Conservation (phyloP, 805 yeast genomes). For the Metschnikowia santaceciliae region DNA sequence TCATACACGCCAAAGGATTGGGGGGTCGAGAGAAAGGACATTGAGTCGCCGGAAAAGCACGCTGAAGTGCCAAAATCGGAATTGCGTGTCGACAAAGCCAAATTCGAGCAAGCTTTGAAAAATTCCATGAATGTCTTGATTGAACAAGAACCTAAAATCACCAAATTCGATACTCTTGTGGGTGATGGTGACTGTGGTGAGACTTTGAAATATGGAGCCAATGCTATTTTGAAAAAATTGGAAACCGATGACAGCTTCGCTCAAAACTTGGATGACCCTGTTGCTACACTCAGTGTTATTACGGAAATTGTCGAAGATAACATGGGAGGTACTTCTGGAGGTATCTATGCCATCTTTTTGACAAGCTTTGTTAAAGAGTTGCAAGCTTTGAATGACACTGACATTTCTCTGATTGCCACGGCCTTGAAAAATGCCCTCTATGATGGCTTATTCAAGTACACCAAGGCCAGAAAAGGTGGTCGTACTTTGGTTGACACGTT, state of each 20-base stretch:
- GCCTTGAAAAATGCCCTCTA: conserved; percentile 56
- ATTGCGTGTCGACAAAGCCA: conserved; percentile 31
- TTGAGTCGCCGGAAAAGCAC: conserved; percentile 26
- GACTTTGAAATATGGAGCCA: conserved; percentile 78
- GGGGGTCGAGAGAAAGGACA: conserved; percentile 22
- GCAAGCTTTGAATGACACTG: conserved; percentile 33
- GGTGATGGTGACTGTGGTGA: conserved; percentile 99
- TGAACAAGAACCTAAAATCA: conserved; percentile 68
- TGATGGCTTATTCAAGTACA: conserved; percentile 74
- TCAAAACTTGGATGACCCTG: conserved; percentile 41
- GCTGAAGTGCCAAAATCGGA: conserved; percentile 22
- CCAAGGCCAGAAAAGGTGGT: conserved; percentile 85
- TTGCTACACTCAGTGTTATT: conserved; percentile 59
- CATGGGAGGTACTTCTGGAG: conserved; percentile 99
- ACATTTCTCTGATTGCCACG: conserved; percentile 36
- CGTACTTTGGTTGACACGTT: conserved; percentile 86
- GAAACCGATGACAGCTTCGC: conserved; percentile 29
- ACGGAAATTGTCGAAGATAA: conserved; percentile 81
- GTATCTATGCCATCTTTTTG: conserved; percentile 79
- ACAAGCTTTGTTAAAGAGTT: conserved; percentile 64
- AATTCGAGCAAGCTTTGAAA: conserved; percentile 49
- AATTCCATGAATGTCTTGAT: conserved; percentile 35
- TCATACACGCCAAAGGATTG: conserved; percentile 28
- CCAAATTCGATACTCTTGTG: conserved; percentile 79
- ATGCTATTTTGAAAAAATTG: conserved; percentile 59